Evolutionary conservation across 768 basidiomycete species (phyloP), one percentile per base, ranked within the genome.

Genomic region (Lactifluus piperatus): DNA sequence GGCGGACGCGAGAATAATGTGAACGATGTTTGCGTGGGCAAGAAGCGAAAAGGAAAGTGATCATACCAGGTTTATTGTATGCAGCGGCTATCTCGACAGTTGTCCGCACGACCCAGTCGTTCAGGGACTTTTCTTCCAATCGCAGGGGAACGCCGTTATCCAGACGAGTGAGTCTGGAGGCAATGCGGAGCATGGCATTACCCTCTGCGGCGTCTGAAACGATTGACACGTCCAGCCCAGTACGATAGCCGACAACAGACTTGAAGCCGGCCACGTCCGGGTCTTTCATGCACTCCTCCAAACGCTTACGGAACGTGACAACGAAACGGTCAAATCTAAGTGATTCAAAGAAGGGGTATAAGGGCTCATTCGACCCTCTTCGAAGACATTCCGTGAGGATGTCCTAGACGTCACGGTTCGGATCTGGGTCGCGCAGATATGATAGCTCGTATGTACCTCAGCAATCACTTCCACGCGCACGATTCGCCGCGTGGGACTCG

Each of bases 241-340:
- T 86, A 48, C 89, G 81, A 68, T 91, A 91, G 70, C 87, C 88
- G 1, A 82, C 76, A 45, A 89, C 78, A 10, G 86, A 88, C 69
- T 91, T 91, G 77, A 88, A 87, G 1, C 78, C 81, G 1, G 73
- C 86, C 10, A 88, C 84, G 32, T 75, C 71, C 0, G 71, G 65
- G 58, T 85, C 37, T 5, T 39, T 56, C 2, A 81, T 81, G 54
- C 68, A 66, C 0, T 68, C 58, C 37, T 18, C 37, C 37, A 39
- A 18, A 18, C 7, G 16, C 16, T 14, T 18, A 39, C 16, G 37
- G 16, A 39, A 4, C 37, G 18, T 5, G 1, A 5, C 37, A 39
- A 2, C 5, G 16, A 39, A 37, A n/a, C n/a, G n/a, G n/a, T n/a
- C n/a, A n/a, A n/a, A n/a, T n/a, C n/a, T n/a, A n/a, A n/a, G n/a